Conservation (phyloP, 2,329 filamentous ascomycete species). For the Cladophialophora bantiana region DNA sequence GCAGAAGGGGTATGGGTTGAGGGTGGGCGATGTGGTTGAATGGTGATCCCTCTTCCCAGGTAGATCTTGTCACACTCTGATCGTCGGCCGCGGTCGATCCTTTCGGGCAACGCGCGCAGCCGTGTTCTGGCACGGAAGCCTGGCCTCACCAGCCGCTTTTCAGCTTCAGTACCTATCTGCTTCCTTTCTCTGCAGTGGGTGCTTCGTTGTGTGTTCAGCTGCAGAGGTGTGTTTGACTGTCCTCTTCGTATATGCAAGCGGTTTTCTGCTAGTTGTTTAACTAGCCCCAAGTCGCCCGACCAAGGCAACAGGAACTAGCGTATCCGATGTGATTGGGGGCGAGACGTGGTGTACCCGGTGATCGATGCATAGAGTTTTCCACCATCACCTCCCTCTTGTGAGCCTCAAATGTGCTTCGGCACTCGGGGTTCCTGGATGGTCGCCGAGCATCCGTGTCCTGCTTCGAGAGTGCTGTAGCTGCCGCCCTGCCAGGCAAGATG, state of each 20-base stretch:
- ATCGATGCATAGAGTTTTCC: background rate
- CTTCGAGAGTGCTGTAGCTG: background rate
- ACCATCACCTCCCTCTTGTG: background rate
- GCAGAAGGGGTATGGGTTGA: background rate
- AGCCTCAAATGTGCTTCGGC: background rate
- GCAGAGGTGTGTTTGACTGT: background rate
- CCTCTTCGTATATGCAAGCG: constrained; percentile 2
- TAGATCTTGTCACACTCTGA: constrained; percentile 5
- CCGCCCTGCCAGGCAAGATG: background rate
- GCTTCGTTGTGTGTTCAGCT: background rate
- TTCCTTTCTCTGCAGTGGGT: background rate
- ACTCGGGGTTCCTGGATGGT: background rate
- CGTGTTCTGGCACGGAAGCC: constrained; percentile 8
- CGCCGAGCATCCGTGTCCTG: background rate
- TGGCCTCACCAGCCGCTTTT: constrained; percentile 7
- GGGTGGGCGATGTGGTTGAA: background rate
- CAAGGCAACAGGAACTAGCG: background rate
- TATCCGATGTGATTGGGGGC: constrained; percentile 1
- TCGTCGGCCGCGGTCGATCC: constrained; percentile 6
- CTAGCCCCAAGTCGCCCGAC: background rate
- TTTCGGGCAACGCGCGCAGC: background rate
- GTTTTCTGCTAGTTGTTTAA: background rate
- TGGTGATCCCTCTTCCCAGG: background rate
- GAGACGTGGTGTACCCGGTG: background rate
- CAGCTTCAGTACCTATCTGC: background rate